Evolutionary conservation across 495 filamentous ascomycete genomes (phyloP).

Genomic region (Friedmanniomyces endolithicus): DNA sequence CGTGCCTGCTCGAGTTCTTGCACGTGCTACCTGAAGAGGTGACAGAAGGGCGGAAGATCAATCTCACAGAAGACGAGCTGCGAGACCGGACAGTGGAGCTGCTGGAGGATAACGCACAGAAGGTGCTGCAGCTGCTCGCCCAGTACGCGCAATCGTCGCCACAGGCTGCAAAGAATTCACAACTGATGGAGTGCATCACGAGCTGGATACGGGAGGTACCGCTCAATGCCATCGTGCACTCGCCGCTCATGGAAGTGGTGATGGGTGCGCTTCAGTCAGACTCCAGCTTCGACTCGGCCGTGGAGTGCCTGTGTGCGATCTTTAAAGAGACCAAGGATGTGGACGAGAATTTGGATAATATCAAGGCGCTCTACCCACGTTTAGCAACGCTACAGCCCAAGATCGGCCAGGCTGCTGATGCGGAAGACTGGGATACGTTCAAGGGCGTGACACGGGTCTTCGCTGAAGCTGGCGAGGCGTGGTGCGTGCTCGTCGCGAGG

Average conservation of each 20-base stretch:
- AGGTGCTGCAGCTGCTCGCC: conserved; percentile 72
- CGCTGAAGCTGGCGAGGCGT: conserved; percentile 85
- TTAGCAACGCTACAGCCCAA: conserved; percentile 67
- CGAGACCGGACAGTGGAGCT: conserved; percentile 67
- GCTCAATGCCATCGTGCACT: conserved; percentile 67
- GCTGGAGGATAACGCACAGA: conserved; percentile 73
- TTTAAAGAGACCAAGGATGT: conserved; percentile 89
- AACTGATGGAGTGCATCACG: conserved; percentile 84
- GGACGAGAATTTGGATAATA: conserved; percentile 67
- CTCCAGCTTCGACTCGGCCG: conserved; percentile 71
- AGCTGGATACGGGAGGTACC: conserved; percentile 93
- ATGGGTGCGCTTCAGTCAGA: conserved; percentile 64
- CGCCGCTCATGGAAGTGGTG: conserved; percentile 69
- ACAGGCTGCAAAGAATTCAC: conserved; percentile 79
- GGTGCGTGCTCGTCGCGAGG: conserved; percentile 80
- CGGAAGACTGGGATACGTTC: conserved; percentile 76
- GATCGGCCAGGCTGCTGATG: conserved; percentile 59
- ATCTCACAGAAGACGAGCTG: conserved; percentile 93
- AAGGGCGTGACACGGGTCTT: conserved; percentile 82
- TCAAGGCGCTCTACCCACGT: conserved; percentile 73
- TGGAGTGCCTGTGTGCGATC: conserved; percentile 84
- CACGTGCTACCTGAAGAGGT: conserved; percentile 97
- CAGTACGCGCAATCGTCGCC: conserved; percentile 85
- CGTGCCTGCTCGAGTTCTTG: conserved; percentile 87
- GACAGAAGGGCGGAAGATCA: conserved; percentile 97